Evolutionary conservation across 805 yeast genomes (phyloP), one percentile per base, ranked within the genome.

Genomic region (Tetrapisispora arboricola): DNA sequence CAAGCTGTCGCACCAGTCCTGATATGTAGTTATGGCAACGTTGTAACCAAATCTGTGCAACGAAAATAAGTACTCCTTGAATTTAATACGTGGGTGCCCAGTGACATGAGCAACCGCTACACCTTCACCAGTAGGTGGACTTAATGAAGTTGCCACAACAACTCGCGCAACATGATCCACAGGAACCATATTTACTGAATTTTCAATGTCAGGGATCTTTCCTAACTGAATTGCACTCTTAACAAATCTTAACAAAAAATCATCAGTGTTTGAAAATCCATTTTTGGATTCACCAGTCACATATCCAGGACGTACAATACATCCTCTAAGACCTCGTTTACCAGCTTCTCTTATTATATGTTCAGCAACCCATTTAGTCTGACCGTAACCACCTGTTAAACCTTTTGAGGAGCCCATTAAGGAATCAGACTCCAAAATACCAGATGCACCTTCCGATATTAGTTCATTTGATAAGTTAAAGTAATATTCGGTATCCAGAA

Each of bases 101-200:
- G 97, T 92, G n/a, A 92, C 96, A 34, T 92, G 98, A 2, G 86
- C 87, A 32, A 94, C 98, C 1, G 79, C 66, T 32, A 78, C 64
- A 38, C 66, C 70, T 13, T 66, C 66, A 2, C 52, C 53, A 18
- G 63, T 51, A 19, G 92, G 84, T 21, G 95, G 90, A 53, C 76
- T 76, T 47, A 92, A 70, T 0, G 95, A 81, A 21, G 92, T 66
- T 2, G 97, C 85, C 39, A 80, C 84, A 20, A 80, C 84, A 19
- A 87, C 84, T 36, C 94, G 74, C 1, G 99, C 97, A 49, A 92
- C 98, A 56, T 92, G 98, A 54, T 94, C 96, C 33, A 92, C 98
- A 3, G 98, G 98, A 18, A 86, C 96, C 83, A 88, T 86, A 64
- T 92, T 92, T 29, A 90, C 94, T 36, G 79, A 75, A 68, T 92